Percentiles rank a stretch among this genome's conserved stretches.
phyloP scores from a whole-genome alignment of 208 protist genomes.

The Blechomonas ayalai region DNA sequence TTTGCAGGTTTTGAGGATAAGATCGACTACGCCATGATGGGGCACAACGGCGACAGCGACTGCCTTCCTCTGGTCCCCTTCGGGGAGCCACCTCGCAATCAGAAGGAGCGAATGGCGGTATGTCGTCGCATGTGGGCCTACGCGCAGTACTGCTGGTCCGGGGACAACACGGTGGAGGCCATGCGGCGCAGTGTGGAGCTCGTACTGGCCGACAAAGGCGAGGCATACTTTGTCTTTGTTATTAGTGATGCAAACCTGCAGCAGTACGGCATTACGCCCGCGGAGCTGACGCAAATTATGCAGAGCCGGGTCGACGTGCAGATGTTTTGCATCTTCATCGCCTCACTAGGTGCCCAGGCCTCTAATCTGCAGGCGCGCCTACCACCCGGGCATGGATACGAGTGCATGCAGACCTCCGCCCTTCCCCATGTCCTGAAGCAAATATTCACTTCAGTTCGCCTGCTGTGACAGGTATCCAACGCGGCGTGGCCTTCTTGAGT shows the following conservation, averaged over 20 bases:
- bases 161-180: slow-evolving; percentile 87
- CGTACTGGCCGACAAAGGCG: slow-evolving; percentile 68
- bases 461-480: too few relatives aligned
- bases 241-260: slow-evolving; percentile 92
- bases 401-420: slow-evolving; percentile 82
- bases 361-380: slow-evolving; percentile 65
- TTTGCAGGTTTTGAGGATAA: slow-evolving; percentile 84
- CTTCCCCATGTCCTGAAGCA: slow-evolving; percentile 83
- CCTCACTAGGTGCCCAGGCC: slow-evolving; percentile 72
- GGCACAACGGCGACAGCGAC: slow-evolving; percentile 85
- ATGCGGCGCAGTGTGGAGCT: slow-evolving; percentile 69
- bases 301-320: slow-evolving; percentile 66
- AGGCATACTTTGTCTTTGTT: slow-evolving; percentile 92
- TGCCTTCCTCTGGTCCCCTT: slow-evolving; percentile 72
- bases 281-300: slow-evolving; percentile 71
- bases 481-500: too few relatives aligned
- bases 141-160: slow-evolving; percentile 91
- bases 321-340: slow-evolving; percentile 90
- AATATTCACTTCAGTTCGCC: slow-evolving; percentile 76
- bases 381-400: slow-evolving; percentile 74
- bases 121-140: slow-evolving; percentile 90
- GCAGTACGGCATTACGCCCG: slow-evolving; percentile 84
- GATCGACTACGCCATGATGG: slow-evolving; percentile 86
- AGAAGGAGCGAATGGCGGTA: slow-evolving; percentile 71
- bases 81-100: slow-evolving; percentile 49